These are phyloP conservation scores for Aspergillus fijiensis DNA, from an alignment of 2,329 filamentous ascomycete species.

Conservation along the genomic window DNA sequence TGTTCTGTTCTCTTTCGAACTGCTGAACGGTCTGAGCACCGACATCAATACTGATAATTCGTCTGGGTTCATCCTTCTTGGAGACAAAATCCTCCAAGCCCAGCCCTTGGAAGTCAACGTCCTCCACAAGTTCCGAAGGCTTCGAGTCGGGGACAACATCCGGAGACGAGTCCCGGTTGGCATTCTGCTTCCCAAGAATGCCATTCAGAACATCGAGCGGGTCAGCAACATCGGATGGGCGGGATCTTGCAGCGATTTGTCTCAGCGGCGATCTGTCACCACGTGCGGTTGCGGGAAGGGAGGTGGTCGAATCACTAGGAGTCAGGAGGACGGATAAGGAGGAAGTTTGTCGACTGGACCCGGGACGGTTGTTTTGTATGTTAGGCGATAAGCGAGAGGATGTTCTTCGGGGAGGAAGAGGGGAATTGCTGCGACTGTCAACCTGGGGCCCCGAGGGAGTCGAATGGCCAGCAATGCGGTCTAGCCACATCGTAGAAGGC, in stretches of 20 bases:
- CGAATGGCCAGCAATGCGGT: constrained; percentile 74
- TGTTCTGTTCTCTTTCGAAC: constrained; percentile 77
- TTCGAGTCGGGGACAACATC: constrained; percentile 17
- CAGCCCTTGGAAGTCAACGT: constrained; percentile 76
- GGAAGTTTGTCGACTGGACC: constrained; percentile 69
- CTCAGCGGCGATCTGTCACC: constrained; percentile 69
- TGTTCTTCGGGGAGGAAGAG: constrained; percentile 65
- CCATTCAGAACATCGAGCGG: constrained; percentile 68
- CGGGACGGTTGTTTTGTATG: constrained; percentile 66
- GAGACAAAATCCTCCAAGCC: constrained; percentile 71
- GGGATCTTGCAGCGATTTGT: constrained; percentile 52
- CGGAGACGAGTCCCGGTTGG: constrained; percentile 17
- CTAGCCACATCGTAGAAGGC: constrained; percentile 72
- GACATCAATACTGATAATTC: constrained; percentile 34
- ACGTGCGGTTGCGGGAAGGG: constrained; percentile 65
- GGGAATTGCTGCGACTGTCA: constrained; percentile 67
- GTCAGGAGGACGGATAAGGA: constrained; percentile 72
- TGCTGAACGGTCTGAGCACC: constrained; percentile 66
- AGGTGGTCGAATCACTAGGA: constrained; percentile 73
- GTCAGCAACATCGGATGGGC: constrained; percentile 61
- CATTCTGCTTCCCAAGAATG: constrained; percentile 52
- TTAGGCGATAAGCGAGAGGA: constrained; percentile 69
- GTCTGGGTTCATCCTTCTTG: constrained; percentile 31
- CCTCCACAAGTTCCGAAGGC: constrained; percentile 55
- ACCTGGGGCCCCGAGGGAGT: constrained; percentile 63